Conservation (phyloP, 257 asterid species). For the Solanum peruvianum region DNA sequence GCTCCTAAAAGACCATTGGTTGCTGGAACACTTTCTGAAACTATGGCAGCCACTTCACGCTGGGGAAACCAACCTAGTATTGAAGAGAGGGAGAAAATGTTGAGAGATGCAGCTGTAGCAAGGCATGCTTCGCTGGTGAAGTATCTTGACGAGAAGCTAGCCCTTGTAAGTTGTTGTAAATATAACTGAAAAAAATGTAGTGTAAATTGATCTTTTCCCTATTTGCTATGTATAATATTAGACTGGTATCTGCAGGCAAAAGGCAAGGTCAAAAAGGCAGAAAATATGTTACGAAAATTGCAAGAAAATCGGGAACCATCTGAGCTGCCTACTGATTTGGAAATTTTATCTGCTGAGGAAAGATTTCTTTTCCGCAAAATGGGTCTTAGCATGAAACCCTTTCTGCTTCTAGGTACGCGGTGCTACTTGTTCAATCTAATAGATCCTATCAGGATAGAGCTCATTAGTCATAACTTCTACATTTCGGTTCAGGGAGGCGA, state of each 20-base stretch:
- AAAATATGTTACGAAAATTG: constrained; percentile 48
- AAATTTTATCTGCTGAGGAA: constrained; percentile 76
- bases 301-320: constrained; percentile 52
- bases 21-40: constrained; percentile 97
- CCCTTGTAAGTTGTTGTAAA: constrained; percentile 40
- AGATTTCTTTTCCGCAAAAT: constrained; percentile 70
- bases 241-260: constrained; percentile 46
- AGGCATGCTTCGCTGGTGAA: constrained; percentile 52
- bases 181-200: background rate
- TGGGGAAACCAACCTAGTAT: constrained; percentile 51
- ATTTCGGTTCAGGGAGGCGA: constrained; percentile 58
- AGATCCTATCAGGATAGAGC: background rate
- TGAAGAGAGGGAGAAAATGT: constrained; percentile 60
- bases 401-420: constrained; percentile 53
- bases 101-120: constrained; percentile 52
- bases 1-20: constrained; percentile 39
- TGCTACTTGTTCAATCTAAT: background rate
- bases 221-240: background rate
- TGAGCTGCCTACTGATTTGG: constrained; percentile 66
- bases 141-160: constrained; percentile 57
- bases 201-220: background rate
- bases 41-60: constrained; percentile 70
- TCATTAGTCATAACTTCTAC: background rate
- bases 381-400: constrained; percentile 91
- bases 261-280: constrained; percentile 56